A percentile compares a stretch with the other conserved stretches of the same genome.
phyloP scores from a whole-genome alignment of 108 stramenopile species.

The Nitzschia palea region DNA sequence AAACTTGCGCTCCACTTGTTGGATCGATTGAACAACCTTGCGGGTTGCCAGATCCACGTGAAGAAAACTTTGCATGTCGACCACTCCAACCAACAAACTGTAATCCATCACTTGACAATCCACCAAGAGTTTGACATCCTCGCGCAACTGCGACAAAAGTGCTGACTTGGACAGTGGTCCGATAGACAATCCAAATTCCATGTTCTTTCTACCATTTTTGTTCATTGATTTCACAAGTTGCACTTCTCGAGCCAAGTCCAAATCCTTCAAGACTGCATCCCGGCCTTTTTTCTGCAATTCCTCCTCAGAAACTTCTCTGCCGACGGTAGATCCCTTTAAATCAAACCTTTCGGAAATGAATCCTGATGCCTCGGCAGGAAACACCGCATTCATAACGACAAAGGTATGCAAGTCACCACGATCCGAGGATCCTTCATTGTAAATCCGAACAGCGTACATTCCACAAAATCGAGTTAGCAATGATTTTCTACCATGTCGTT shows the following conservation, averaged over 20 bases:
- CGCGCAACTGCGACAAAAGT: conserved; percentile 75
- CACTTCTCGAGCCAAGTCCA: conserved; percentile 73
- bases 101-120: conserved; percentile 86
- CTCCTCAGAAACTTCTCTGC: conserved; percentile 72
- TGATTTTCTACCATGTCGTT: conserved; percentile 54
- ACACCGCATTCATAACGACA: conserved; percentile 86
- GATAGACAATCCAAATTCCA: conserved; percentile 59
- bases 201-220: background rate
- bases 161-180: conserved; percentile 60
- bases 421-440: conserved; percentile 11
- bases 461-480: conserved; percentile 84
- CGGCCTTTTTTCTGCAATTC: conserved; percentile 63
- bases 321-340: conserved; percentile 87
- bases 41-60: background rate
- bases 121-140: conserved; percentile 74
- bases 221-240: conserved; percentile 18
- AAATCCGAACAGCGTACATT: conserved; percentile 72
- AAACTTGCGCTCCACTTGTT: background rate
- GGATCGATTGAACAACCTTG: background rate
- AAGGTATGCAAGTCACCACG: conserved; percentile 44
- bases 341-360: conserved; percentile 84
- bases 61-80: conserved; percentile 40
- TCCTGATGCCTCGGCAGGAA: conserved; percentile 67
- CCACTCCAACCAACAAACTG: conserved; percentile 81
- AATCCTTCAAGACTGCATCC: conserved; percentile 79